Evolutionary conservation across 371 early-diverging fungal genomes (phyloP).

Genomic region (Lichtheimia ornata): DNA sequence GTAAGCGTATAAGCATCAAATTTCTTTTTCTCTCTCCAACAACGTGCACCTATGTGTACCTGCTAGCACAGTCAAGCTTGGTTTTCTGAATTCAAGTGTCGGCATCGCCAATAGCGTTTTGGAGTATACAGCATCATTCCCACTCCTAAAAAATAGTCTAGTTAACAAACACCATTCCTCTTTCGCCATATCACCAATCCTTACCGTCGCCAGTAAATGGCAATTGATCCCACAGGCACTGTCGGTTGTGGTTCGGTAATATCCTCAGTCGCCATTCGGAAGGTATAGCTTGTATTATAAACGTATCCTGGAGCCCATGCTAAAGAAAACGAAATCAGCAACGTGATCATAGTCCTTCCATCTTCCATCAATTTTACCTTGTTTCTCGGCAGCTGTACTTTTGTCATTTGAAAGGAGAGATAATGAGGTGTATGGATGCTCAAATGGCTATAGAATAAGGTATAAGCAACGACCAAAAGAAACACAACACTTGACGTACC

Average conservation of each 20-base stretch:
- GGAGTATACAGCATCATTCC: conserved; percentile 18
- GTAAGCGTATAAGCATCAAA: too few species aligned
- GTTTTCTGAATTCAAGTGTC: conserved; percentile 32
- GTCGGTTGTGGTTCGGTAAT: conserved; percentile 32
- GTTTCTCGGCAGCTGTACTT: conserved; percentile 8
- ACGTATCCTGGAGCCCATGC: conserved; percentile 49
- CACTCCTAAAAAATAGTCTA: conserved; percentile 17
- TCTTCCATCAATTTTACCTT: background rate
- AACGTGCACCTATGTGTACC: conserved; percentile 26
- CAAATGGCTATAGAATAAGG: conserved; percentile 10
- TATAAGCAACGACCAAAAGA: too few species aligned
- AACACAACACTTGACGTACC: conserved; percentile 14
- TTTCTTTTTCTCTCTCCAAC: background rate
- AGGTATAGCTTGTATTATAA: conserved; percentile 41
- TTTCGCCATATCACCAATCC: background rate
- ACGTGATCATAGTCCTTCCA: background rate
- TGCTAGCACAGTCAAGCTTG: conserved; percentile 32
- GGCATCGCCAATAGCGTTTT: conserved; percentile 32
- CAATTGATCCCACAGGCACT: conserved; percentile 37
- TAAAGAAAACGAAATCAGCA: conserved; percentile 3
- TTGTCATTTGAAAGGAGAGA: conserved; percentile 22
- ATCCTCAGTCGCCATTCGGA: conserved; percentile 34
- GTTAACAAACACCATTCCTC: background rate
- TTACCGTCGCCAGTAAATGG: conserved; percentile 48
- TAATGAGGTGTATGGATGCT: conserved; percentile 22